Evolutionary conservation across 495 filamentous ascomycete genomes (phyloP).

Genomic region (Penicillium cinerascens): DNA sequence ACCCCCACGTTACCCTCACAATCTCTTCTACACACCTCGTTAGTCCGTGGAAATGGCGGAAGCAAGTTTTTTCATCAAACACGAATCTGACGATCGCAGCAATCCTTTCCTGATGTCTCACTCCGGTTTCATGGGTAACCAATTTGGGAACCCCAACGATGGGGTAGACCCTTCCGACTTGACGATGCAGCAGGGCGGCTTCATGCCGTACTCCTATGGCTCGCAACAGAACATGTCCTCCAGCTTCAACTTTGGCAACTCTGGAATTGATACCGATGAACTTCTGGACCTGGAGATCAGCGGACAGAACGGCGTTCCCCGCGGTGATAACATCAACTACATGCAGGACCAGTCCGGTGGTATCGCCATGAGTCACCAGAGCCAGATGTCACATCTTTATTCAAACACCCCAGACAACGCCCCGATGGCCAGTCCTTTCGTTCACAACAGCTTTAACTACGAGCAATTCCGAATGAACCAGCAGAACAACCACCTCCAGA

Average conservation of each 20-base stretch:
- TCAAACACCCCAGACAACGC: conserved; percentile 85
- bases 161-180: conserved; percentile 86
- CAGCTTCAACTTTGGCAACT: conserved; percentile 52
- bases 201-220: conserved; percentile 47
- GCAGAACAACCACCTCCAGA: conserved; percentile 50
- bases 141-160: conserved; percentile 61
- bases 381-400: conserved; percentile 66
- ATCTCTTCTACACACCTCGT: conserved; percentile 2
- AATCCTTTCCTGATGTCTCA: conserved; percentile 54
- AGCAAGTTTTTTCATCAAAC: conserved; percentile 68
- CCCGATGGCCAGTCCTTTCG: conserved; percentile 83
- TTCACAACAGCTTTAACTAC: conserved; percentile 66
- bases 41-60: conserved; percentile 32
- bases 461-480: conserved; percentile 64
- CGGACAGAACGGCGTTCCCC: conserved; percentile 41
- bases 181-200: conserved; percentile 58
- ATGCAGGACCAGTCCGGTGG: conserved; percentile 47
- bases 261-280: conserved; percentile 53
- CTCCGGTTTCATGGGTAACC: conserved; percentile 58
- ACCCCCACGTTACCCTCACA: conserved; percentile 15
- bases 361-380: conserved; percentile 47
- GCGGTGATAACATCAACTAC: conserved; percentile 40
- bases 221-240: conserved; percentile 52
- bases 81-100: conserved; percentile 67
- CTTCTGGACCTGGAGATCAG: conserved; percentile 50